Conservation (phyloP, 2,329 filamentous ascomycete genomes). For the Periconia sp. region DNA sequence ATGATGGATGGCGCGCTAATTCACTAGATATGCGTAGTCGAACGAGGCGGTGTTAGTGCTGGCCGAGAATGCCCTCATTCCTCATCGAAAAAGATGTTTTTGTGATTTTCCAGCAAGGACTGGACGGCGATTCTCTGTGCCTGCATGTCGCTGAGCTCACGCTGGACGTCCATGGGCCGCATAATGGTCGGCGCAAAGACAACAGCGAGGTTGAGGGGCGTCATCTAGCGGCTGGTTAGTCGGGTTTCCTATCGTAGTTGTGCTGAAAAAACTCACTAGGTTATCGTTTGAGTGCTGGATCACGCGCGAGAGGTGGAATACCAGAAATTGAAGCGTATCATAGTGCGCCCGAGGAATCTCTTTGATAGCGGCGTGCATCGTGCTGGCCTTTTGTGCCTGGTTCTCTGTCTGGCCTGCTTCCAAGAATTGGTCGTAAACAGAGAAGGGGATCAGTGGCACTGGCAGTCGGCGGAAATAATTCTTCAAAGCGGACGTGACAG, state of each 20-base stretch:
- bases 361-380: conserved; percentile 75
- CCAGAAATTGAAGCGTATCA: conserved; percentile 89
- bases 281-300: conserved; percentile 84
- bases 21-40: too few relatives aligned
- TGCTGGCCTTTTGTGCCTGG: conserved; percentile 53
- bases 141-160: conserved; percentile 96
- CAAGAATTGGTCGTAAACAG: conserved; percentile 87
- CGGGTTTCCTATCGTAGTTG: neutral
- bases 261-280: conserved; percentile 62
- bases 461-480: conserved; percentile 97
- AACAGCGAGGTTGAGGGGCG: conserved; percentile 91
- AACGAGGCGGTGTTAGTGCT: neutral
- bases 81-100: conserved; percentile 71
- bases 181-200: conserved; percentile 98
- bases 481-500: conserved; percentile 93
- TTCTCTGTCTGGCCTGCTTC: conserved; percentile 78
- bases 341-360: conserved; percentile 82
- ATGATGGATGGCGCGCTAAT: too few relatives aligned
- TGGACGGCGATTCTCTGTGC: conserved; percentile 91
- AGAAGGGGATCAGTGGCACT: conserved; percentile 85
- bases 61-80: conserved; percentile 13
- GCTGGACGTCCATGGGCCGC: conserved; percentile 85
- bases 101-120: conserved; percentile 89
- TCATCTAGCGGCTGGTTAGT: conserved; percentile 69
- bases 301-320: conserved; percentile 91